phyloP scores from a whole-genome alignment of 306 rosid species.

The Cucumis melo region DNA sequence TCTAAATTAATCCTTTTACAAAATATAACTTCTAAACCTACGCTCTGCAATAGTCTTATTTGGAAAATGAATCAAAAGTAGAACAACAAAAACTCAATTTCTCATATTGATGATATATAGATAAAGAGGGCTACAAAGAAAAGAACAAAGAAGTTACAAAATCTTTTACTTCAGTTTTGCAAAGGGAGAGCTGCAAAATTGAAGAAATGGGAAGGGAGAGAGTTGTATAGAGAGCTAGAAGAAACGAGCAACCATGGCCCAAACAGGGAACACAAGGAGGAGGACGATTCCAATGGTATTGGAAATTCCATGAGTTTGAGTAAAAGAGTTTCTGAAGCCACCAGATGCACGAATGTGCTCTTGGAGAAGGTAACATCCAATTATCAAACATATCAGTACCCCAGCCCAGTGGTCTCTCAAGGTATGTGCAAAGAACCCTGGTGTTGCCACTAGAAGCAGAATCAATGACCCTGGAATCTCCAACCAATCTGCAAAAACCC shows the following conservation, averaged over 20 bases:
- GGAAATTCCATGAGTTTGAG: conserved; percentile 68
- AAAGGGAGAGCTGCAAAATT: not conserved
- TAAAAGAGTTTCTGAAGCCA: conserved; percentile 79
- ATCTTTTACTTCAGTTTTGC: not conserved
- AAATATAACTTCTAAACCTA: not conserved
- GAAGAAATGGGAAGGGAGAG: not conserved
- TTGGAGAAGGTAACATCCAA: conserved; percentile 77
- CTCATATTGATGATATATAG: not conserved
- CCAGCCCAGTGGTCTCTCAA: conserved; percentile 52
- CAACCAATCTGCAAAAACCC: conserved; percentile 46
- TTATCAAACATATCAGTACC: conserved; percentile 37
- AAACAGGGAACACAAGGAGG: conserved; percentile 56
- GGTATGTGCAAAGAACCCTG: conserved; percentile 37
- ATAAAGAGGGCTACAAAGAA: not conserved
- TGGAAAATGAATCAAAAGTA: not conserved
- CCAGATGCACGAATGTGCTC: conserved; percentile 85
- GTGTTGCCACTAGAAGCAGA: conserved; percentile 70
- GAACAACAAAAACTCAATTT: not conserved
- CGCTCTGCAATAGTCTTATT: too few relatives aligned
- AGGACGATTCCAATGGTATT: conserved; percentile 69
- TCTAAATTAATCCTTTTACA: too few relatives aligned
- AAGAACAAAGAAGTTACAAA: not conserved
- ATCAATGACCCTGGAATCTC: conserved; percentile 83
- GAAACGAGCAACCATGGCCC: conserved; percentile 44
- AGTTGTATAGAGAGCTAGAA: conserved; percentile 2